These are phyloP conservation scores for Citrus glauca DNA, from an alignment of 345 rosid genomes.

Conservation along the genomic window DNA sequence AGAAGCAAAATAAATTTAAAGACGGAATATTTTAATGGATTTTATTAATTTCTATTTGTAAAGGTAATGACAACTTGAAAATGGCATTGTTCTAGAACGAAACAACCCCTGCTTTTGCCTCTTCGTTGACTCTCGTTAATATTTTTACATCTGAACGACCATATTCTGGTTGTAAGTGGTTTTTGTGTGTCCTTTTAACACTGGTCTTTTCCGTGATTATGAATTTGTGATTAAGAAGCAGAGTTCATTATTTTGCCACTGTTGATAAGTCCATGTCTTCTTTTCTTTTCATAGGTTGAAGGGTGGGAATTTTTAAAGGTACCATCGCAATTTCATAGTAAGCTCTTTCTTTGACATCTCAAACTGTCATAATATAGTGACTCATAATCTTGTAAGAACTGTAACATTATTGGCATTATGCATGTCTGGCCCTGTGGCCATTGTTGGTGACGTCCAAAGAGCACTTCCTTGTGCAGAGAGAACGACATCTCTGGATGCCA, in stretches of 20 bases:
- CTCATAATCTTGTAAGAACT: conserved; percentile 21
- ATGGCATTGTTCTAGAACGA: neutral
- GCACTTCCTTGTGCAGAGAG: conserved; percentile 58
- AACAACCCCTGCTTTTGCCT: neutral
- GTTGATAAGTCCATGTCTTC: neutral
- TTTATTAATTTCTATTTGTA: neutral
- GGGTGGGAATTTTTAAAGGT: conserved; percentile 5
- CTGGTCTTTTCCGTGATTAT: neutral
- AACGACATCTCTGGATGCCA: conserved; percentile 64
- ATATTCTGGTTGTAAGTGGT: neutral
- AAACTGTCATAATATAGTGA: conserved; percentile 15
- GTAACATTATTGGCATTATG: conserved; percentile 53
- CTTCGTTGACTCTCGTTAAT: neutral
- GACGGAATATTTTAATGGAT: neutral
- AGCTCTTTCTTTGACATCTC: conserved; percentile 26
- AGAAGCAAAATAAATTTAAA: neutral
- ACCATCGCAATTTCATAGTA: conserved; percentile 18
- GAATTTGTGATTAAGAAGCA: neutral
- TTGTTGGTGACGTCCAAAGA: conserved; percentile 40
- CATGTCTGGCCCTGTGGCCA: conserved; percentile 84
- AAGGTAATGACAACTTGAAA: neutral
- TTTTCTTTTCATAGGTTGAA: conserved; percentile 18
- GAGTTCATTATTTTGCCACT: conserved; percentile 2
- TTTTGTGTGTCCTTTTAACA: neutral
- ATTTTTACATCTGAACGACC: neutral